Evolutionary conservation across 345 rosid species (phyloP).

Genomic region (Eucalyptus sp.): DNA sequence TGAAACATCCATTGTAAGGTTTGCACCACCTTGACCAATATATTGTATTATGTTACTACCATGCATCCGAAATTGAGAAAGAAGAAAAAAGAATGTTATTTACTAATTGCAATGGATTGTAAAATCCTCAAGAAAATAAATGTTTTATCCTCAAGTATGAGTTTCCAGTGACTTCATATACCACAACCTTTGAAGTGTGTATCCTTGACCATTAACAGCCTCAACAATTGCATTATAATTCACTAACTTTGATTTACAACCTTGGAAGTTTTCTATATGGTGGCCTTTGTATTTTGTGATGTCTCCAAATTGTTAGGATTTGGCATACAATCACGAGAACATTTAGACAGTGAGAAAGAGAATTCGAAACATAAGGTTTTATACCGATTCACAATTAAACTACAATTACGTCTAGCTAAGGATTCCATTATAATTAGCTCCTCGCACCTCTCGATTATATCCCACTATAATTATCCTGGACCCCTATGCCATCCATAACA

Average conservation of each 20-base stretch:
- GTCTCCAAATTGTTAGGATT: background rate
- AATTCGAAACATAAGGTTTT: too few species aligned
- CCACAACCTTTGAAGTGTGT: background rate
- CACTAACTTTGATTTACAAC: background rate
- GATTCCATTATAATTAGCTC: too few species aligned
- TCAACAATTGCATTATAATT: background rate
- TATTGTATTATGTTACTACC: background rate
- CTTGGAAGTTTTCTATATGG: background rate
- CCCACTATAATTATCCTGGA: fast-evolving
- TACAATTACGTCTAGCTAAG: fast-evolving
- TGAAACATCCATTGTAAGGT: background rate
- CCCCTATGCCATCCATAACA: background rate
- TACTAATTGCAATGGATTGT: fast-evolving
- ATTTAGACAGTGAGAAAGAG: too few species aligned
- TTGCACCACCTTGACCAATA: background rate
- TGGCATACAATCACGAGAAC: fast-evolving
- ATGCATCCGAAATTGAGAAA: background rate
- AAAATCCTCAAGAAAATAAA: background rate
- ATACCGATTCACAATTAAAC: fast-evolving
- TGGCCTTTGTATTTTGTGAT: background rate
- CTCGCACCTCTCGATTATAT: fast-evolving
- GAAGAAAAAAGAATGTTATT: background rate
- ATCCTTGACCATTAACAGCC: background rate
- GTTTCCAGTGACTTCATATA: background rate
- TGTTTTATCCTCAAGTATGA: background rate